Base-by-base conservation (phyloP, 78 protist species). In the Creolimax fragrantissima region DNA sequence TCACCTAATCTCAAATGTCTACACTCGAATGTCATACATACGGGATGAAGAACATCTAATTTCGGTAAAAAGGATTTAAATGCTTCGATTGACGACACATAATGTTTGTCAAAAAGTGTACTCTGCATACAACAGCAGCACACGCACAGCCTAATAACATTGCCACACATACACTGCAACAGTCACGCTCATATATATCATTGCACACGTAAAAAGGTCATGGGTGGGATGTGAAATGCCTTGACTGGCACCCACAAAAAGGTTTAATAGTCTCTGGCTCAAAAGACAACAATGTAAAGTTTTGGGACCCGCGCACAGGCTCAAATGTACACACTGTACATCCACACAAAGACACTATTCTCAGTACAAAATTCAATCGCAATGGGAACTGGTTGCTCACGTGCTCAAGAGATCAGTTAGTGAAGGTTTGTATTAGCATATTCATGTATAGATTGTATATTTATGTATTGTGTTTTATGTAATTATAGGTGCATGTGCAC, bases 171-270 rank as follows among this genome's bases (percentile, higher is more conserved):
- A n/a, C n/a, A n/a, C n/a, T n/a, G n/a, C n/a, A n/a, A n/a, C n/a
- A n/a, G 24, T 58, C 74, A 32, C 74, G 11, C 74, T 58, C 74
- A 24, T 58, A 58, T 24, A 17, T 58, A 58, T 24, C 74, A 58
- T 58, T 24, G 11, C 39, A 32, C 32, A 67, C 81, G 42, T 5
- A n/a, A n/a, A n/a, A n/a, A 6, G 99, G 98, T 35, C 99, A 98
- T 91, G 98, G 97, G 39, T 95, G 97, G 95, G 99, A 98, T 83
- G 98, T 98, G 7, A 92, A 94, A 84, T 81, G 95, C 39, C 89
- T 88, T 35, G 92, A 91, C 3, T 98, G 99, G 99, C 99, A 98
- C 85, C 98, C 99, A 6, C 11, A 41, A 3, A 95, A 94, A 89
- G 42, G 95, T 3, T 83, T 98, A 43, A 35, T 98, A 24, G 98